Conservation (phyloP, 257 asterid species). For the Capsicum pubescens region DNA sequence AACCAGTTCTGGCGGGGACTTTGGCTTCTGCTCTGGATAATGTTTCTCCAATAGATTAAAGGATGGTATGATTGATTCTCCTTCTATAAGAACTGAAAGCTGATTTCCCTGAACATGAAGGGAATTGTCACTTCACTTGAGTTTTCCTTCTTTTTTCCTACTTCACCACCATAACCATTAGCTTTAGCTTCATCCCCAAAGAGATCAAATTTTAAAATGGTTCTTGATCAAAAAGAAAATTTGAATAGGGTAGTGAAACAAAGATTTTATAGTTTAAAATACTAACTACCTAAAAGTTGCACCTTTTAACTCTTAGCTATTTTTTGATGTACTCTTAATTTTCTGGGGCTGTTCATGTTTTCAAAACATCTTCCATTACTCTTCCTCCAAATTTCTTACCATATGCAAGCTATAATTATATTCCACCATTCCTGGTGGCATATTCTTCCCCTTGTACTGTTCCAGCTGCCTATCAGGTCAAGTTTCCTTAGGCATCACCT, state of each 20-base stretch:
- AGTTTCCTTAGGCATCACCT: background rate
- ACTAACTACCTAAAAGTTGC: background rate
- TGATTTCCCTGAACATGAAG: background rate
- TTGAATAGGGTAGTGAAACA: background rate
- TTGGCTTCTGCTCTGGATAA: conserved; percentile 93
- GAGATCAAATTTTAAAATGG: background rate
- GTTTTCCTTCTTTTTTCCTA: background rate
- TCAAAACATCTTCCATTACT: background rate
- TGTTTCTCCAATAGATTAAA: conserved; percentile 82
- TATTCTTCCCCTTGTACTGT: background rate
- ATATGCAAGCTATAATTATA: background rate
- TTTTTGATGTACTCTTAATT: background rate
- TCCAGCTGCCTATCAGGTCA: background rate
- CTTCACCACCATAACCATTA: background rate
- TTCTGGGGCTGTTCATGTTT: background rate
- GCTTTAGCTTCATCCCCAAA: background rate
- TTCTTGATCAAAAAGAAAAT: background rate
- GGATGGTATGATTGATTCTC: conserved; percentile 61
- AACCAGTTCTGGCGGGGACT: conserved; percentile 79
- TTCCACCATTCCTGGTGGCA: conserved; percentile 10
- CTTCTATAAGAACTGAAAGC: conserved; percentile 9
- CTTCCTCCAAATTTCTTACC: background rate
- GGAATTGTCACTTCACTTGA: background rate
- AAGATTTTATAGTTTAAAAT: background rate
- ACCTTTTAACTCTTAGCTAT: background rate